These are phyloP conservation scores for Hydnomerulius pinastri DNA, from an alignment of 768 basidiomycete genomes.

Conservation along the genomic window DNA sequence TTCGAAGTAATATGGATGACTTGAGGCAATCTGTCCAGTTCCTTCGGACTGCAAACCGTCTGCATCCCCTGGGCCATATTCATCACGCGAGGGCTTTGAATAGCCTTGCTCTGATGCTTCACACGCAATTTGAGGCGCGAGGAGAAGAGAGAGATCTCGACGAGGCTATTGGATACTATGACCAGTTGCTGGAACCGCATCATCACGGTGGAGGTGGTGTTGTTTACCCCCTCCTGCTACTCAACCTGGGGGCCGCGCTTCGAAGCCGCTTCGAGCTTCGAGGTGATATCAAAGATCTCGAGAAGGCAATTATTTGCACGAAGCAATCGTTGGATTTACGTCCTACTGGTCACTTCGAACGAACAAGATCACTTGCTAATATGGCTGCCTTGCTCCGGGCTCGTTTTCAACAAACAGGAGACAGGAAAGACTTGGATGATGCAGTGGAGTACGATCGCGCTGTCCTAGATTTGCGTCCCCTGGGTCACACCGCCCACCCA, in stretches of 20 bases:
- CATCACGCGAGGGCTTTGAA: no score
- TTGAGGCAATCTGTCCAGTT: no score
- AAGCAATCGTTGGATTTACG: conserved; percentile 5
- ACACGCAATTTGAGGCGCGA: no score
- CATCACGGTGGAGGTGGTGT: conserved; percentile 1
- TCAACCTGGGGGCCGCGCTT: conserved; percentile 17
- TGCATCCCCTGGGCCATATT: no score
- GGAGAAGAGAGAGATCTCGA: no score
- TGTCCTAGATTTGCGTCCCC: conserved; percentile 6
- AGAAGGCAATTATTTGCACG: conserved; percentile 9
- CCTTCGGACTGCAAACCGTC: no score
- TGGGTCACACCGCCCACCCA: no score
- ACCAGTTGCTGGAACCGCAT: no score
- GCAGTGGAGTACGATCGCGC: conserved; percentile 7
- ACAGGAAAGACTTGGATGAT: conserved; percentile 11
- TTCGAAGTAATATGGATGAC: no score
- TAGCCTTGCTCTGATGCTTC: no score
- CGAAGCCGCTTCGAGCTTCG: conserved; percentile 1
- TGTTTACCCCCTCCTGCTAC: neutral
- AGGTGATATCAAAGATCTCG: conserved; percentile 8
- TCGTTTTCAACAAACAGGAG: conserved; percentile 7
- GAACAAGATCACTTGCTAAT: neutral
- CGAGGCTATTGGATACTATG: neutral
- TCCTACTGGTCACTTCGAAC: conserved; percentile 12
- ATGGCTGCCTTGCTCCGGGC: conserved; percentile 12